phyloP scores from a whole-genome alignment of 768 basidiomycete genomes.

The Daedaleopsis sinensis region DNA sequence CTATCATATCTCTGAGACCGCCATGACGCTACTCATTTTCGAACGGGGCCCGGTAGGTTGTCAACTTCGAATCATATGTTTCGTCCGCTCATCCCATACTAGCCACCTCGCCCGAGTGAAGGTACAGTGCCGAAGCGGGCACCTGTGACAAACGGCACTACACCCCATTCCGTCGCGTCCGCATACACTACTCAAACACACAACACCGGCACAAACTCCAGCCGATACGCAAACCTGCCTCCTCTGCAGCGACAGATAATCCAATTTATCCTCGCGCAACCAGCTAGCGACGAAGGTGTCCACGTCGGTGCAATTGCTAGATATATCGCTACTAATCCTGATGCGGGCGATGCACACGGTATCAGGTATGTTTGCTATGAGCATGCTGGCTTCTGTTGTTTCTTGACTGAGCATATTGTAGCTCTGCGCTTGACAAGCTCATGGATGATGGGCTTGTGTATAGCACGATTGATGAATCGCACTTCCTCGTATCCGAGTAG shows the following conservation, averaged over 20 bases:
- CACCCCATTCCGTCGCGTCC: conserved; percentile 17
- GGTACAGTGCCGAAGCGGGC: conserved; percentile 5
- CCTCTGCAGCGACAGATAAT: conserved; percentile 65
- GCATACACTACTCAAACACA: conserved; percentile 38
- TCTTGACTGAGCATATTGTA: not conserved
- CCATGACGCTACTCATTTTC: conserved; percentile 65
- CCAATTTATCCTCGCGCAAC: conserved; percentile 56
- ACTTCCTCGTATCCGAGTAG: conserved; percentile 56
- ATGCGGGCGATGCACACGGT: conserved; percentile 52
- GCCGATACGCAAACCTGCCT: conserved; percentile 60
- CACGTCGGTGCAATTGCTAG: conserved; percentile 75
- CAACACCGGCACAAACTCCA: conserved; percentile 25
- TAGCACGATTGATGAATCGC: conserved; percentile 82
- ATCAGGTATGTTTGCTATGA: conserved; percentile 54
- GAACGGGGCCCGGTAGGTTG: conserved; percentile 66
- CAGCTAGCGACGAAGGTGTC: conserved; percentile 62
- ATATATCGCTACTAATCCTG: conserved; percentile 38
- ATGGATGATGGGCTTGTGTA: conserved; percentile 83
- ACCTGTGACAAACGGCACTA: conserved; percentile 4
- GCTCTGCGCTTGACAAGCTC: conserved; percentile 74
- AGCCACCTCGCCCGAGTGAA: conserved; percentile 26
- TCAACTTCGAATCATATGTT: not conserved
- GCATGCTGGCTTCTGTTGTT: not conserved
- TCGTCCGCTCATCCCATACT: not conserved
- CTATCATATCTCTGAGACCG: conserved; percentile 80